Evolutionary conservation across 345 rosid species (phyloP), one percentile per base, ranked within the genome.

Genomic region (Euclidium syriacum): DNA sequence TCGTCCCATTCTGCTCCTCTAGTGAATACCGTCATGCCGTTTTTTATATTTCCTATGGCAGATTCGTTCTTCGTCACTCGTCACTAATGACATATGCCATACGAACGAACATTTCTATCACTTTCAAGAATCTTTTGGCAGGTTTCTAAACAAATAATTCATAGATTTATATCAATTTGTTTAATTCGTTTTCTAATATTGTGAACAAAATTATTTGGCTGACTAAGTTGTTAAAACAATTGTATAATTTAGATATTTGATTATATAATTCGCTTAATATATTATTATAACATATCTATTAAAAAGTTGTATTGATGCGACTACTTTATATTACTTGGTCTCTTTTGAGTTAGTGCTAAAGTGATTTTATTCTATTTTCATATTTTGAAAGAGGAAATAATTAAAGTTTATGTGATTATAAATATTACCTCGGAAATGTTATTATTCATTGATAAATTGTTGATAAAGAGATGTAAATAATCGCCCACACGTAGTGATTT

Each of bases 31-130:
- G 33, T 35, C 49, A 20, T 20, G 50, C 41, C 67, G 67, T 69
- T 61, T 35, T n/a, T 34, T 5, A 2, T 2, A 24, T 47, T 10
- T 7, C 23, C 11, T 6, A 10, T 19, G 22, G 11, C 5, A 24
- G 16, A 1, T 29, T 49, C 4, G 15, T 40, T 26, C 29, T 8
- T 51, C 6, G 12, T 2, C 3, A 36, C 35, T 42, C 67, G 73
- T 68, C 73, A 60, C 53, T 10, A 10, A 33, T 62, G 68, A 70
- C 73, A 44, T 69, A 69, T 26, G 68, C 48, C 49, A 52, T 69
- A 69, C 62, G 62, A 52, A 48, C 33, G 20, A 52, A 46, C 41
- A 10, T 34, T 43, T 35, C 36, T 52, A 40, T 7, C 7, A 38
- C 1, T 30, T 30, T 68, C 18, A 52, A n/a, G 40, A 17, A 60